Base-by-base conservation (phyloP, 805 yeast genomes). In the Pichia gijzeniarum region DNA sequence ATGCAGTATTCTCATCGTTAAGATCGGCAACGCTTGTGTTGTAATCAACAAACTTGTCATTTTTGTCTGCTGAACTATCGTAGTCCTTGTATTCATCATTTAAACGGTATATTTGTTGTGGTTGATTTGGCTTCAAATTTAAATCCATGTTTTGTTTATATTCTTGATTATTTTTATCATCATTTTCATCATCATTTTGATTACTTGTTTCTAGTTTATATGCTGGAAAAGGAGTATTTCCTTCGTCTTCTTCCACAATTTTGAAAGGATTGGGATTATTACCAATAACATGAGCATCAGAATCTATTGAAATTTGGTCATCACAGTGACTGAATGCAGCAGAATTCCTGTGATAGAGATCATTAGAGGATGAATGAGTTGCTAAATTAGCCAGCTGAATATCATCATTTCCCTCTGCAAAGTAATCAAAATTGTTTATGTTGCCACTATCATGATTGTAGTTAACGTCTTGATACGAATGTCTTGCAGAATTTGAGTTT, bases 81-180 rank as follows among this genome's bases (percentile, higher is more conserved):
- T 21, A 27, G 19, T 27, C 47, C 12, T 21, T 30, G 6, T 30
- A 18, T 33, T 81, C 85, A 56, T 82, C 86, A 55, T 80, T 80
- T 49, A 80, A 65, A 0, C 85, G 86, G 49, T 37, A 38, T n/a
- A 45, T 38, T 35, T 48, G 51, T 20, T 18, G 43, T 28, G 49
- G 51, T 34, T 42, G 27, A 6, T 14, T 18, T 17, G 34, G 10
- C 20, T 25, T 31, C n/a, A 32, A 22, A 18, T 47, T 47, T 17
- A 12, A 30, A 13, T 10, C 14, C 5, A 7, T 13, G 6, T 9
- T 40, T 38, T 16, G 20, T 13, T 7, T 13, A 19, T n/a, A 14
- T 4, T 28, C 38, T 28, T 8, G 4, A 18, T 28, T 22, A 10
- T 35, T 13, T 17, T 30, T 5, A 14, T 27, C 21, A 20, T 35